phyloP scores from a whole-genome alignment of 176 grass and related monocot species.

The Chrysopogon serrulatus region DNA sequence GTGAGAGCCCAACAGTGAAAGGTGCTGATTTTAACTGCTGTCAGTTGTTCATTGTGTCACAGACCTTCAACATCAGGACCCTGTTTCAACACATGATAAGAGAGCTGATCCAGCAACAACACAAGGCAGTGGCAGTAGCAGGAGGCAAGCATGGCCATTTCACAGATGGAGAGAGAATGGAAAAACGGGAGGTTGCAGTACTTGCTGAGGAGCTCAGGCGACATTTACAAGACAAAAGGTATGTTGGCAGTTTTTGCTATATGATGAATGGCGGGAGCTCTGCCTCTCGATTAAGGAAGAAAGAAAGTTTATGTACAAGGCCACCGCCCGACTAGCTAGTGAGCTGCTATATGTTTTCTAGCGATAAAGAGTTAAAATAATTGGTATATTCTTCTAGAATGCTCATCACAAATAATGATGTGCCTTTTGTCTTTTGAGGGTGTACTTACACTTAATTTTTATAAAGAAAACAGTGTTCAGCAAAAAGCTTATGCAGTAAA shows the following conservation, averaged over 20 bases:
- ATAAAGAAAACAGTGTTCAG: not conserved
- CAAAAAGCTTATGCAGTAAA: not conserved
- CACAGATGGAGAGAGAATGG: constrained; percentile 3
- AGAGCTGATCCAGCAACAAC: constrained; percentile 5
- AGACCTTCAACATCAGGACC: constrained; percentile 24
- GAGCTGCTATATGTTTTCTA: no score
- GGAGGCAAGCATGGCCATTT: not conserved
- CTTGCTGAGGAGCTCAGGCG: constrained; percentile 21
- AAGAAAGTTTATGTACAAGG: no score
- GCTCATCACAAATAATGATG: no score
- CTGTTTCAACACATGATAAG: constrained; percentile 32
- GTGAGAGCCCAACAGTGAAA: constrained; percentile 8
- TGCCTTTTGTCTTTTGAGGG: not conserved
- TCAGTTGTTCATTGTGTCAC: constrained; percentile 31
- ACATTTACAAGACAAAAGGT: constrained; percentile 39
- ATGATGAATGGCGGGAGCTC: no score
- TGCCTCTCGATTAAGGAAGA: no score
- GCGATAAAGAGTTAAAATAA: no score
- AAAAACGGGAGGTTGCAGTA: constrained; percentile 19
- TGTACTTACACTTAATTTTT: not conserved
- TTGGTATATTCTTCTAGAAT: no score
- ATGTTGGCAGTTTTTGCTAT: not conserved
- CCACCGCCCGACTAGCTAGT: no score
- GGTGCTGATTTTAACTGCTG: constrained; percentile 9
- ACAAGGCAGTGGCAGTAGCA: not conserved